Conservation (phyloP, 768 basidiomycete species). For the Kwoniella dendrophila region DNA sequence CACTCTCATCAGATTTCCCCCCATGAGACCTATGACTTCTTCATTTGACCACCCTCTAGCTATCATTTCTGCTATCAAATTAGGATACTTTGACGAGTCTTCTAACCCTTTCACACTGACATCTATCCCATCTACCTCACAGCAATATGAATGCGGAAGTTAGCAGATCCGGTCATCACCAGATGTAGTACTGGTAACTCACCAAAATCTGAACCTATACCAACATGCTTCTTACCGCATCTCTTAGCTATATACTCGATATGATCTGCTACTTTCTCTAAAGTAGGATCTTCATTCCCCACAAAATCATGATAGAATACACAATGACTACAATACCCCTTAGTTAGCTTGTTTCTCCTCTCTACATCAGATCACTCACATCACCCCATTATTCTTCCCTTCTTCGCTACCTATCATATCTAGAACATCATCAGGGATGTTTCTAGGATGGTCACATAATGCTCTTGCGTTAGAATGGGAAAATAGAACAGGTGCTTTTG, state of each 20-base stretch:
- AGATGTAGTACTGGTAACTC: slow-evolving; percentile 26
- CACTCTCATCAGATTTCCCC: slow-evolving; percentile 34
- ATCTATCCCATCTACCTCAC: not conserved
- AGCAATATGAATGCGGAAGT: too few relatives aligned
- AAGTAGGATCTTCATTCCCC: slow-evolving; percentile 23
- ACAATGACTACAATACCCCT: not conserved
- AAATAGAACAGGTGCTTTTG: slow-evolving; percentile 28
- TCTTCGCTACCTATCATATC: slow-evolving; percentile 20
- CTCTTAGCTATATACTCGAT: slow-evolving; percentile 33
- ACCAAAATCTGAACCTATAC: slow-evolving; percentile 34
- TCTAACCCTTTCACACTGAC: not conserved
- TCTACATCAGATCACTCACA: slow-evolving; percentile 23
- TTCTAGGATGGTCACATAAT: slow-evolving; percentile 36
- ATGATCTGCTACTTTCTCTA: slow-evolving; percentile 31
- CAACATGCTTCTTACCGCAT: slow-evolving; percentile 30
- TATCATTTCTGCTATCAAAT: slow-evolving; percentile 24
- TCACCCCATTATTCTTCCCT: slow-evolving; percentile 28
- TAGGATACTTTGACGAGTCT: too few relatives aligned
- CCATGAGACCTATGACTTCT: slow-evolving; percentile 32
- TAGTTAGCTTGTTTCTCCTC: too few relatives aligned
- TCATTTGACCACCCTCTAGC: slow-evolving; percentile 36
- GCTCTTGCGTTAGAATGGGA: slow-evolving; percentile 30
- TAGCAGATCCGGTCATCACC: too few relatives aligned
- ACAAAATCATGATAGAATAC: not conserved
- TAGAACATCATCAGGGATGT: slow-evolving; percentile 35